Percentiles rank a stretch among this genome's conserved stretches.
phyloP scores from a whole-genome alignment of 192 early-diverging fungal genomes.

The Linnemannia exigua region DNA sequence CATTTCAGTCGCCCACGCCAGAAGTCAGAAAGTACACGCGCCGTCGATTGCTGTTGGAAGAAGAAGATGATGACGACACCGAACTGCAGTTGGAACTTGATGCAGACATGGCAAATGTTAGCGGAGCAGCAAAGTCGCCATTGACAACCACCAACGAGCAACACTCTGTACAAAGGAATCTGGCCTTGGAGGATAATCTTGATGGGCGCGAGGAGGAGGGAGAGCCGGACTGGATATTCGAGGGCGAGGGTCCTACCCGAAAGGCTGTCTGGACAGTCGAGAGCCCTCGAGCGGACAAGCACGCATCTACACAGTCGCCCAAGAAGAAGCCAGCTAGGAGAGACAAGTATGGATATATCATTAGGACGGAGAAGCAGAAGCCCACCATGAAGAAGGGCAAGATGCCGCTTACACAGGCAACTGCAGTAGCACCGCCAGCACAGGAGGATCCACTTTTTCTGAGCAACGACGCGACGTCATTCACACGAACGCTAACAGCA shows the following conservation, averaged over 20 bases:
- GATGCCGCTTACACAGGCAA: neutral
- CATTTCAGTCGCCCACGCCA: neutral
- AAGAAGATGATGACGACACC: neutral
- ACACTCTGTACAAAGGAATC: neutral
- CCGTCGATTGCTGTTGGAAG: neutral
- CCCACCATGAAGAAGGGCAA: too few relatives aligned
- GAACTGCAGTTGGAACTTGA: neutral
- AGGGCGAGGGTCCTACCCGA: neutral
- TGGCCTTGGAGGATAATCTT: neutral
- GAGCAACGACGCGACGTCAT: too few relatives aligned
- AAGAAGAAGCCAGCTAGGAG: too few relatives aligned
- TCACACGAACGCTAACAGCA: too few relatives aligned
- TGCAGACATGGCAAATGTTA: neutral
- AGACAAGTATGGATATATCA: too few relatives aligned
- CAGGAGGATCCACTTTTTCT: neutral
- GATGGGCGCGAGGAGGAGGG: neutral
- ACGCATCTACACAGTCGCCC: neutral
- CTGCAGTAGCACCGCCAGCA: neutral
- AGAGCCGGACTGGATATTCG: neutral
- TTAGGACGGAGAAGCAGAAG: too few relatives aligned
- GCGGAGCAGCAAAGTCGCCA: neutral
- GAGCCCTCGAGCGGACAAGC: neutral
- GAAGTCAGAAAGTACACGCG: neutral
- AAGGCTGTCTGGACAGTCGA: neutral
- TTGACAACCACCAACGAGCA: too few relatives aligned